Evolutionary conservation across 805 yeast species (phyloP).

Genomic region (Saccharomycopsis capsularis): DNA sequence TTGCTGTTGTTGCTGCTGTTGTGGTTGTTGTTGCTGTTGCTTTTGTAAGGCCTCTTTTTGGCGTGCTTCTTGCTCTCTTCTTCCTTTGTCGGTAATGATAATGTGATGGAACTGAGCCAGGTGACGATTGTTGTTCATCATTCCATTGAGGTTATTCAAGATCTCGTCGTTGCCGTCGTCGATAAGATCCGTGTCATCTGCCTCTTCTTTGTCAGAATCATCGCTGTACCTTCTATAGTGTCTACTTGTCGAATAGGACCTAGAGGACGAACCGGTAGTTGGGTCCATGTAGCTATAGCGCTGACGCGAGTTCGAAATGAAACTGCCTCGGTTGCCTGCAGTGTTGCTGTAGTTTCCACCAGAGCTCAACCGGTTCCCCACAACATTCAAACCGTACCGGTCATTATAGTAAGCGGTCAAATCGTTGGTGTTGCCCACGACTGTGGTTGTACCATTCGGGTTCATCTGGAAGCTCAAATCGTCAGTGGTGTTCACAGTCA

Average conservation of each 20-base stretch:
- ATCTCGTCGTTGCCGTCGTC: not conserved
- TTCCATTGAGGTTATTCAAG: not conserved
- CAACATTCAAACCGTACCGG: constrained; percentile 10
- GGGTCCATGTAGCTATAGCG: constrained; percentile 9
- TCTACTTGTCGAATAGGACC: constrained; percentile 3
- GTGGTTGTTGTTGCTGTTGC: not conserved
- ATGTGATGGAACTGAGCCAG: constrained; percentile 15
- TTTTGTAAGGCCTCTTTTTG: not conserved
- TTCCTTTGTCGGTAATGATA: constrained; percentile 15
- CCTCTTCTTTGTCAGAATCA: constrained; percentile 6
- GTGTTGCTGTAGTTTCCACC: not conserved
- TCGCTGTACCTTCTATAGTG: constrained; percentile 11
- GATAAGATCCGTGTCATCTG: constrained; percentile 8
- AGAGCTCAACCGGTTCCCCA: constrained; percentile 4
- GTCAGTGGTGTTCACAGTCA: constrained; percentile 9
- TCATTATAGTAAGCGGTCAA: constrained; percentile 11
- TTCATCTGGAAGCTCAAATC: constrained; percentile 6
- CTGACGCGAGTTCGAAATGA: constrained; percentile 4
- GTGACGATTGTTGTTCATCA: not conserved
- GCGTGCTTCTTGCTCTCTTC: constrained; percentile 1
- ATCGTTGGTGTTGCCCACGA: constrained; percentile 2
- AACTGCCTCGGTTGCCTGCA: constrained; percentile 13
- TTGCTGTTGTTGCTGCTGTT: not conserved
- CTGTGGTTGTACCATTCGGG: constrained; percentile 11
- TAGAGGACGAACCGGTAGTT: constrained; percentile 4